Base-by-base conservation (phyloP, 257 asterid genomes). In the Nicotiana undulata region DNA sequence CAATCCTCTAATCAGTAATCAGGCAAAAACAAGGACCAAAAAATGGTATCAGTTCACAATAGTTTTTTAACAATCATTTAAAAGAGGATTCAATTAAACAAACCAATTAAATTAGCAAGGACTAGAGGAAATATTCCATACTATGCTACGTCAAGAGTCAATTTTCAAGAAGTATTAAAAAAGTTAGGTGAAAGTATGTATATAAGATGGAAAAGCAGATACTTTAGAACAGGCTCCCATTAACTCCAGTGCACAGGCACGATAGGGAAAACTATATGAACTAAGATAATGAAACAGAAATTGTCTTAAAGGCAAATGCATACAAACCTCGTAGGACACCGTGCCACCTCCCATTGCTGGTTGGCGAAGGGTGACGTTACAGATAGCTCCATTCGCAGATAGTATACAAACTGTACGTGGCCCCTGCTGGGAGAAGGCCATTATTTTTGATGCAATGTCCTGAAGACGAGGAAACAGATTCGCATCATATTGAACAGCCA, bases 391-490 rank as follows among this genome's bases (percentile, higher is more conserved):
- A 86, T 90, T 93, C 75, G 98, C 97, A 66, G 98, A 93, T 78
- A 94, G 86, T 85, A 94, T 89, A 86, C 98, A 93, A 81, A 94
- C 92, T 20, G 98, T 92, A 34, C 98, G 94, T 66, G 98, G 98
- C 64, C 98, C 98, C 89, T 93, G 94, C 91, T 93, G 96, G 3
- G 98, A 90, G 86, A 94, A 94, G 53, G 96, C 93, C 92, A 86
- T 85, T 56, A 94, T 88, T 83, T 93, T 93, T 58, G 93, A 83
- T 66, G 97, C 96, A 85, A 94, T 88, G 88, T 94, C 98, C 98
- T 94, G 88, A 84, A 83, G 82, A 26, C 0, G 11, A 40, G 32
- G 15, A 68, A 72, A 72, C 24, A 49, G 40, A 49, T 46, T 49
- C 12, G 26, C 61, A 72, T 24, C 40, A 46, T 7, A 22, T 49